Evolutionary conservation across 768 basidiomycete genomes (phyloP), one percentile per base, ranked within the genome.

Genomic region (Lyophyllum atratum): DNA sequence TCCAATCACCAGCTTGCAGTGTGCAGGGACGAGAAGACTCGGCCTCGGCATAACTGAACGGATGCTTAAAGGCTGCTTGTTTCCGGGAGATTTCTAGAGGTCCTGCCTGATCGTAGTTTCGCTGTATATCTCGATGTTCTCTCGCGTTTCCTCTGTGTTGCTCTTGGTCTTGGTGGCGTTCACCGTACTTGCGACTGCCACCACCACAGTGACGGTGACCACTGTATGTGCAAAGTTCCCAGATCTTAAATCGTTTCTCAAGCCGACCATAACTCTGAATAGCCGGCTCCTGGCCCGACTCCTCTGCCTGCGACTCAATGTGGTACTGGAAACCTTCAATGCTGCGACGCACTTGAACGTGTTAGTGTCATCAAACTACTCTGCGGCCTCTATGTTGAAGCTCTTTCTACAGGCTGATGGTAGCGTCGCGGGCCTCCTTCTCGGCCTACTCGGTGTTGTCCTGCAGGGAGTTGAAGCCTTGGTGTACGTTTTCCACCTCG

Each of bases 401-500:
- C 44, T 24, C 12, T 1, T 39, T 39, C 14, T 46, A 12, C 25
- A 68, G 70, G 64, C 68, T n/a, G 63, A 70, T 40, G 61, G 59
- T 19, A 59, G 57, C 29, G 24, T 62, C 21, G 55, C 69, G 4
- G 68, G 69, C 1, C 14, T 26, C 26, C 50, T 71, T n/a, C 61
- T 71, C 19, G 69, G 60, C 19, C 50, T 65, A 40, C 58, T 69
- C 17, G 67, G 70, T 3, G 64, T 64, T 24, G 62, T 68, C 17
- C 55, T 71, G 11, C 56, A 70, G 47, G 65, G 56, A 17, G 70
- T 69, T 24, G 69, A 69, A 43, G 66, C 59, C 22, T 52, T 72
- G 26, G 60, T 71, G 71, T 72, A 63, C 34, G 68, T 24, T 21
- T 31, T 28, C 4, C 10, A 21, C 14, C 22, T 19, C 2, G 49